Percentiles rank a stretch among this genome's conserved stretches.
Conservation (phyloP, 2,329 filamentous ascomycete species). For the Emmonsiellopsis sp. region DNA sequence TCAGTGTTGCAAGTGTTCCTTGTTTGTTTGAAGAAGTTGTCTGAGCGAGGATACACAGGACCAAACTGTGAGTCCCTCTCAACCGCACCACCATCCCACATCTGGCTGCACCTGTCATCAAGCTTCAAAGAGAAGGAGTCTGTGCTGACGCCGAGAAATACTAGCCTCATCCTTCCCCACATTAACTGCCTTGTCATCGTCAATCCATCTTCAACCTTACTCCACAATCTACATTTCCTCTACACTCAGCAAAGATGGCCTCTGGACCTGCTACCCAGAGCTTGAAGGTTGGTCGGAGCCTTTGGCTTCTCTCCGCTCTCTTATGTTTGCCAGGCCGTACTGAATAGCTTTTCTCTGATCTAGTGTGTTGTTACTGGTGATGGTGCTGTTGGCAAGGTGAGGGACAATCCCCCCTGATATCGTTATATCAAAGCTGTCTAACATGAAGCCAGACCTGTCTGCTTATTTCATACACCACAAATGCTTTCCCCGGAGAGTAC, state of each 20-base stretch:
- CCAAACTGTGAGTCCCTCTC: too few relatives aligned
- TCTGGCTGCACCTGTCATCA: too few relatives aligned
- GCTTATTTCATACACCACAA: slow-evolving; percentile 97
- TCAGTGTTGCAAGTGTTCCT: too few relatives aligned
- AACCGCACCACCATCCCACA: too few relatives aligned
- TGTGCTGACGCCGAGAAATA: too few relatives aligned
- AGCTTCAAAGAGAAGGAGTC: too few relatives aligned
- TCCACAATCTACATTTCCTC: slow-evolving; percentile 7
- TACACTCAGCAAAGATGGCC: slow-evolving; percentile 47
- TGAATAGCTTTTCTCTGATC: slow-evolving; percentile 12
- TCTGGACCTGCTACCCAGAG: slow-evolving; percentile 80
- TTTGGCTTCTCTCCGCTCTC: slow-evolving; percentile 3
- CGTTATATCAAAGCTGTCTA: slow-evolving; percentile 6
- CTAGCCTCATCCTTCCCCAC: background rate
- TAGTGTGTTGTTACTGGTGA: slow-evolving; percentile 98
- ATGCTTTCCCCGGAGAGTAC: slow-evolving; percentile 99
- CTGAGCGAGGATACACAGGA: too few relatives aligned
- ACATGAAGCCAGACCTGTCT: slow-evolving; percentile 70
- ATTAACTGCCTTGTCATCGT: background rate
- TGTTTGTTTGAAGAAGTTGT: too few relatives aligned
- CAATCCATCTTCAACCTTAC: slow-evolving; percentile 10
- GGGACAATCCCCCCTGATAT: slow-evolving; percentile 16
- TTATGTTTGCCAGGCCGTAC: background rate
- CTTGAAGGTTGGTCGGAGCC: slow-evolving; percentile 60
- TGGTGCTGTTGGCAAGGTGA: slow-evolving; percentile 96